phyloP scores from a whole-genome alignment of 108 stramenopile species.

The Pseudonitzschia multistriata region DNA sequence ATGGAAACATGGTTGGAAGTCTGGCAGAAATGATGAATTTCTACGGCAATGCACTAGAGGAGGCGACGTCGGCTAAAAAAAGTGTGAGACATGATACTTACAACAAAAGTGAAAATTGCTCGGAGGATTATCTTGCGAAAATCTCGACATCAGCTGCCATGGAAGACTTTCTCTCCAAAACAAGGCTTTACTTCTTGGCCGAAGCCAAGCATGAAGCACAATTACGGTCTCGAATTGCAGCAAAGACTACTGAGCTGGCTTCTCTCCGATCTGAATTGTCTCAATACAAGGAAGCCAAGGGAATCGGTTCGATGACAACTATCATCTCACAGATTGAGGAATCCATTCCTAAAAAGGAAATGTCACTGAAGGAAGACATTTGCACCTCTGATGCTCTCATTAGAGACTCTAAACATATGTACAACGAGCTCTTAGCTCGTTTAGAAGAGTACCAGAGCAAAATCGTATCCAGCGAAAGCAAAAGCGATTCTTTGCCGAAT shows the following conservation, averaged over 20 bases:
- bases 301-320: constrained; percentile 23
- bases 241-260: constrained; percentile 6
- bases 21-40: constrained; percentile 25
- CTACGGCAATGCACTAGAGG: constrained; percentile 25
- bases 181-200: constrained; percentile 25
- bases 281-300: constrained; percentile 5
- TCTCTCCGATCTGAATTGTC: constrained; percentile 20
- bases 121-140: neutral
- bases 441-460: constrained; percentile 14
- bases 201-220: constrained; percentile 15
- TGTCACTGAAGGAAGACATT: neutral
- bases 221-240: constrained; percentile 14
- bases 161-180: constrained; percentile 26
- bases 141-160: constrained; percentile 12
- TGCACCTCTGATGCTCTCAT: constrained; percentile 2
- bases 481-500: neutral
- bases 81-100: constrained; percentile 6
- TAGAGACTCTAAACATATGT: constrained; percentile 13
- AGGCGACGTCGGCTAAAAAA: constrained; percentile 6
- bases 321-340: constrained; percentile 30
- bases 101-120: neutral
- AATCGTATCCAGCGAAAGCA: neutral
- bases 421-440: constrained; percentile 14
- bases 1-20: constrained; percentile 17
- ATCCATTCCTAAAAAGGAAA: constrained; percentile 10